These are phyloP conservation scores for Fistulinella prunicolor DNA, from an alignment of 768 basidiomycete species.

Conservation along the genomic window DNA sequence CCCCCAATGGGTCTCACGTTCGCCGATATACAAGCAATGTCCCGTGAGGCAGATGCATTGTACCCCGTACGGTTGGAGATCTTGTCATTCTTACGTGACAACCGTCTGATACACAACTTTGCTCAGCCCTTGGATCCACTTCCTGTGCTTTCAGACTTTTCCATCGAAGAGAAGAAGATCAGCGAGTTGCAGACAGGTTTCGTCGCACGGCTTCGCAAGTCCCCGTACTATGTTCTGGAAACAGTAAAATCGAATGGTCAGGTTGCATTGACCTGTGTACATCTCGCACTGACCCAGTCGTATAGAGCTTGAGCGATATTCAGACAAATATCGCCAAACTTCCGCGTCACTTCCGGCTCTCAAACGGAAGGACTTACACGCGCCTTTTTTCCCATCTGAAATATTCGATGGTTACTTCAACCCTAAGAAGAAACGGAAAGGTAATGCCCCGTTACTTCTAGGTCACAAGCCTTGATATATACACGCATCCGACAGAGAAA, in stretches of 20 bases:
- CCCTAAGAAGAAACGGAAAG: conserved; percentile 61
- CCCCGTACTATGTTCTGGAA: conserved; percentile 75
- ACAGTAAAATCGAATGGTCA: conserved; percentile 59
- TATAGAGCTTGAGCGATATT: conserved; percentile 74
- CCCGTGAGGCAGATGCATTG: conserved; percentile 70
- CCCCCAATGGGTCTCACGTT: conserved; percentile 81
- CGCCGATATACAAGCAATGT: conserved; percentile 73
- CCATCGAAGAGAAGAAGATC: conserved; percentile 61
- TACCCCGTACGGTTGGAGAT: conserved; percentile 68
- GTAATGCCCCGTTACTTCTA: conserved; percentile 15
- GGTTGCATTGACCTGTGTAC: conserved; percentile 2
- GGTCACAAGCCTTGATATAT: background rate
- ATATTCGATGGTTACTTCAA: conserved; percentile 81
- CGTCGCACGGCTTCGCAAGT: conserved; percentile 59
- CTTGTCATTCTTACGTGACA: conserved; percentile 13
- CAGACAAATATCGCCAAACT: conserved; percentile 77
- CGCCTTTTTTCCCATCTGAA: conserved; percentile 73
- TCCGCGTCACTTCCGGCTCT: conserved; percentile 58
- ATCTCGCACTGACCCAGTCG: conserved; percentile 1
- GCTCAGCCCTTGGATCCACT: conserved; percentile 58
- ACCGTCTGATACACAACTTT: conserved; percentile 17
- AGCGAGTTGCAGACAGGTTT: conserved; percentile 67
- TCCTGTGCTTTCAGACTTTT: conserved; percentile 67
- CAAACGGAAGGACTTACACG: conserved; percentile 66
- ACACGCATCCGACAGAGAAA: conserved; percentile 23